Conservation (phyloP, 257 asterid genomes). For the Eustoma russellianum region DNA sequence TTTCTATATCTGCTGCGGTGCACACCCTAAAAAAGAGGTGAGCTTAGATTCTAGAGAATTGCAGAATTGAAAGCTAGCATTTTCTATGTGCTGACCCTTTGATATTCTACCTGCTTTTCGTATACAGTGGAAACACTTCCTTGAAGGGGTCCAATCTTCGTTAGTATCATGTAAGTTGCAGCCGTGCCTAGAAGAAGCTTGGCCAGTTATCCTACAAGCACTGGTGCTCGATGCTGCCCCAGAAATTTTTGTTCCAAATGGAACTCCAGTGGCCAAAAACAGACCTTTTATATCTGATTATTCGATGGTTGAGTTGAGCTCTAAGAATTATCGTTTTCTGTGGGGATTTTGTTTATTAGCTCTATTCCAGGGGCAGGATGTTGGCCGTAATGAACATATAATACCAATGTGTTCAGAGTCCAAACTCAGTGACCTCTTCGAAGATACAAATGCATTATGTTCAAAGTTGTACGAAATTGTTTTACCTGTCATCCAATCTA, state of each 20-base stretch:
- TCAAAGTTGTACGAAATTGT: conserved; percentile 40
- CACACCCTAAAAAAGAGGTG: conserved; percentile 59
- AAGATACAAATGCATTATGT: conserved; percentile 38
- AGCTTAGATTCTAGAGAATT: conserved; percentile 15
- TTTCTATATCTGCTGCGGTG: conserved; percentile 47
- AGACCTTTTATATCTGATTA: conserved; percentile 58
- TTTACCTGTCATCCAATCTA: conserved; percentile 52
- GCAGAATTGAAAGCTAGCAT: background rate
- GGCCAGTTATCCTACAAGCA: conserved; percentile 94
- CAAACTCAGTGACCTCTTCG: conserved; percentile 43
- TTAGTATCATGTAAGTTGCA: conserved; percentile 63
- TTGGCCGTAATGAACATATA: conserved; percentile 23
- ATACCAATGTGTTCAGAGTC: conserved; percentile 42
- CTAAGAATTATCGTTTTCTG: conserved; percentile 64
- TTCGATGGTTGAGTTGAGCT: conserved; percentile 71
- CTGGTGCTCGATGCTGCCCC: conserved; percentile 91
- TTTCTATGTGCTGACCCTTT: conserved; percentile 11
- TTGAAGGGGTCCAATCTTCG: conserved; percentile 88
- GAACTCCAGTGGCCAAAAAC: conserved; percentile 32
- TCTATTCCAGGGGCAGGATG: conserved; percentile 75
- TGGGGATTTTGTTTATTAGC: conserved; percentile 80
- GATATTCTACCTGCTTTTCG: conserved; percentile 15
- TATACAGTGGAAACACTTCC: conserved; percentile 90
- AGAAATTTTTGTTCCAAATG: conserved; percentile 29
- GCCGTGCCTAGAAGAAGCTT: conserved; percentile 94